Base-by-base conservation (phyloP, 768 basidiomycete species). In the Pleurotus djamor region DNA sequence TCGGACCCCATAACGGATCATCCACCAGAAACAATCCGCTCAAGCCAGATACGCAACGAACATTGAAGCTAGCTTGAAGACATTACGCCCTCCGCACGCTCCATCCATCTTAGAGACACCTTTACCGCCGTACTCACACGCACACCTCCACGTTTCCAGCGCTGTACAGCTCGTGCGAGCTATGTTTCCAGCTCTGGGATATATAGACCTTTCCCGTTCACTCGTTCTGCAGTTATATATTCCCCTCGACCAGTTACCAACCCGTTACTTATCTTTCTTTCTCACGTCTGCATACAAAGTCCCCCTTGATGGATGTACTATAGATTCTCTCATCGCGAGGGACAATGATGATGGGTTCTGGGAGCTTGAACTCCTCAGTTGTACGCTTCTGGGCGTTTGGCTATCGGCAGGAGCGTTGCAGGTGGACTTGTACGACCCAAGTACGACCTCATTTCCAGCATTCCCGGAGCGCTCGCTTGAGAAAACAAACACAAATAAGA, bases 1-100 rank as follows among this genome's bases (percentile, higher is more conserved):
- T 65, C 67, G 49, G 69, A 71, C 36, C 67, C 71, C 12, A 38
- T 71, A 54, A 64, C 48, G 13, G 52, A 37, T 48, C 57, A 58
- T 16, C 45, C 57, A 33, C 48, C 54, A 43, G 54, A 56, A 56
- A 56, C 54, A 14, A 56, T 56, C n/a, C 54, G 54, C 38, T 43
- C 54, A 4, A 28, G 21, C 21, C 21, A 28, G 38, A 56, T 43
- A 28, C 54, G 14, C 54, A 56, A 28, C 12, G 17, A 50, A 21
- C 21, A 28, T 28, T 28, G 21, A 28, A 28, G 21, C 21, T 28
- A 28, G 21, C 21, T 28, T 28, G 21, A 28, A 28, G 21, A 28
- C 21, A 28, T 28, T 28, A 28, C 21, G 13, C 21, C 54, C 35
- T 56, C 21, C 54, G 10, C 12, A 37, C 41, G 54, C 28, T 10